Evolutionary conservation across 331 rosid genomes (phyloP), one percentile per base, ranked within the genome.

Genomic region (Erythrophleum ivorense): DNA sequence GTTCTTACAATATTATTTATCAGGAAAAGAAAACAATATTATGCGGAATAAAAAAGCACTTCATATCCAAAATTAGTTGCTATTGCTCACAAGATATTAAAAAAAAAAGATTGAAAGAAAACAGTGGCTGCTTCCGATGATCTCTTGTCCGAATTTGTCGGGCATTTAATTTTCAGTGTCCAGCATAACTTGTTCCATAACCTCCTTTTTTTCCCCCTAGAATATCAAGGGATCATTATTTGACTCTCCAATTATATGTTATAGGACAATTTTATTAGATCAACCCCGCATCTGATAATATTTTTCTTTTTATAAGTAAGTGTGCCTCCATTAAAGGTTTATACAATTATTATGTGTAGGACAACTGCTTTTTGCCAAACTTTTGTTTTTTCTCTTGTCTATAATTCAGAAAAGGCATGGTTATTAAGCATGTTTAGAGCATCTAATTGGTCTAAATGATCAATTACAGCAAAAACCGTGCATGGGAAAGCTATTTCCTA

Each of bases 161-260:
- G 46, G 74, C 40, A 78, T 3, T 60, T 29, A 60, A 4, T 60
- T 78, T 78, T 68, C 41, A 60, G 74, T 71, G 76, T 69, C 85
- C 78, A 71, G 62, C 82, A 78, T 52, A 40, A 76, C 74, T 48
- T 57, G 59, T 58, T 36, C 74, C 58, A 78, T 10, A 65, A 64
- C 33, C 18, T 18, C 11, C 1, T 36, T 9, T 55, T 55, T 33
- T 31, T 24, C 29, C 13, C 46, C 48, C 14, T 58, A 58, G n/a
- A 55, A 68, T 76, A 76, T 58, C 46, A 76, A 21, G 41, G 64
- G 8, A 53, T 38, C 52, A 16, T 38, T 3, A 60, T 66, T 18
- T 12, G 77, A 11, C 15, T 76, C 29, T 43, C 58, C 80, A 41
- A 60, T 29, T 33, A 60, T 33, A 60, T 50, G 71, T 63, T 13